These are phyloP conservation scores for Pestalotiopsis fici DNA, from an alignment of 2,329 filamentous ascomycete species.

Conservation along the genomic window DNA sequence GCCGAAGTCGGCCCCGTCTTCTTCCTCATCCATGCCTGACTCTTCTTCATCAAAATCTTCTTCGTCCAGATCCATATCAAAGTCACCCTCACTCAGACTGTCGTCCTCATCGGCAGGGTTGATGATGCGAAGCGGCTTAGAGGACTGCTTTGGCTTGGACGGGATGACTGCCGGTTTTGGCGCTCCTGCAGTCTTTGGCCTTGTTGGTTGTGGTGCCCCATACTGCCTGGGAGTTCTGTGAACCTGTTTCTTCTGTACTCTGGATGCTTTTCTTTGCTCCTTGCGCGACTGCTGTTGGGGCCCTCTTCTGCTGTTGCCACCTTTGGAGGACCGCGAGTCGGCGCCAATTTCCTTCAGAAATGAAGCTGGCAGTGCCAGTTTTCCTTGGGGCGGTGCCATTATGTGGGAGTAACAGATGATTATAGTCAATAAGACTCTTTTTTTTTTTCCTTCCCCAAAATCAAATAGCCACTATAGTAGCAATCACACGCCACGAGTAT, in stretches of 20 bases:
- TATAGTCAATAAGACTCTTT: conserved; percentile 20
- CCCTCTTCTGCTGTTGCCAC: conserved; percentile 14
- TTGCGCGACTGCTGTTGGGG: conserved; percentile 27
- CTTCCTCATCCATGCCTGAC: conserved; percentile 21
- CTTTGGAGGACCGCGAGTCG: conserved; percentile 16
- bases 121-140: conserved; percentile 2
- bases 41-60: conserved; percentile 14
- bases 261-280: conserved; percentile 30
- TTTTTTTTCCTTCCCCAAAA: neutral
- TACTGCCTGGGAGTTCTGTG: neutral
- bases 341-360: conserved; percentile 45
- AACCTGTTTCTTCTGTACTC: conserved; percentile 28
- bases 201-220: neutral
- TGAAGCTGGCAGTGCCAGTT: conserved; percentile 42
- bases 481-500: neutral
- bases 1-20: conserved; percentile 22
- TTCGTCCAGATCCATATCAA: conserved; percentile 23
- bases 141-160: conserved; percentile 8
- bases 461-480: neutral
- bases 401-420: conserved; percentile 11
- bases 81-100: conserved; percentile 13
- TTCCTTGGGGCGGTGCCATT: conserved; percentile 22
- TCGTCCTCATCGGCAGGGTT: conserved; percentile 13
- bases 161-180: conserved; percentile 1
- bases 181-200: neutral